A percentile compares a stretch with the other conserved stretches of the same genome.
phyloP scores from a whole-genome alignment of 768 basidiomycete genomes.

The Lyophyllum atratum region DNA sequence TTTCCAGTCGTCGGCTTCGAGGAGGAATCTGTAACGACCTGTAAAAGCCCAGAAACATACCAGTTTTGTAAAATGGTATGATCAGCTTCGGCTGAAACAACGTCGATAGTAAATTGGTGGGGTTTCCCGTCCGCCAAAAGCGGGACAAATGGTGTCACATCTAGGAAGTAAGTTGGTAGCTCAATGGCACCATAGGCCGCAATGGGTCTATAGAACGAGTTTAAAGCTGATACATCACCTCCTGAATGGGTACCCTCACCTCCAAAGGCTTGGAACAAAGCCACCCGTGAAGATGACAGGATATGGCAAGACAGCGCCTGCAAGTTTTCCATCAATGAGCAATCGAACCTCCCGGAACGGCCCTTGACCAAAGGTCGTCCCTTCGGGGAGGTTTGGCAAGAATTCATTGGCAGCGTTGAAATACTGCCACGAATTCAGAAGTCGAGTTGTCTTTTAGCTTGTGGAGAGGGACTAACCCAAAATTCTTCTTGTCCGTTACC shows the following conservation, averaged over 20 bases:
- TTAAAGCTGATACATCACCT: neutral
- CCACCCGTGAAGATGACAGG: constrained; percentile 77
- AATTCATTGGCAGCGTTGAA: constrained; percentile 67
- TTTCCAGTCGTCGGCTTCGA: constrained; percentile 63
- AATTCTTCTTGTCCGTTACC: constrained; percentile 65
- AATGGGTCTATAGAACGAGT: constrained; percentile 51
- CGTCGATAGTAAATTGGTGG: constrained; percentile 73
- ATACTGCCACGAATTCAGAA: constrained; percentile 45
- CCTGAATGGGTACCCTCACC: constrained; percentile 32
- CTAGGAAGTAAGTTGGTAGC: constrained; percentile 75
- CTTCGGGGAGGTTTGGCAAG: constrained; percentile 52
- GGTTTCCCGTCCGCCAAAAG: constrained; percentile 65
- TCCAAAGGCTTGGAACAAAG: constrained; percentile 69
- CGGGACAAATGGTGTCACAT: constrained; percentile 78
- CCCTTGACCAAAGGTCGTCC: constrained; percentile 42
- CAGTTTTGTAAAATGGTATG: constrained; percentile 74
- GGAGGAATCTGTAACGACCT: constrained; percentile 69
- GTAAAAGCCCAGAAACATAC: constrained; percentile 73
- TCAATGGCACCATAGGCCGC: constrained; percentile 77
- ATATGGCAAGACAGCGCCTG: constrained; percentile 51
- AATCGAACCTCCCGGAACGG: constrained; percentile 53
- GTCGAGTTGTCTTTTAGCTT: neutral
- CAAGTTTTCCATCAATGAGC: constrained; percentile 46
- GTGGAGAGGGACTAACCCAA: constrained; percentile 52
- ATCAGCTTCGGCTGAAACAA: constrained; percentile 66